phyloP scores from a whole-genome alignment of 2,329 filamentous ascomycete species.

The Fusarium denticulatum region DNA sequence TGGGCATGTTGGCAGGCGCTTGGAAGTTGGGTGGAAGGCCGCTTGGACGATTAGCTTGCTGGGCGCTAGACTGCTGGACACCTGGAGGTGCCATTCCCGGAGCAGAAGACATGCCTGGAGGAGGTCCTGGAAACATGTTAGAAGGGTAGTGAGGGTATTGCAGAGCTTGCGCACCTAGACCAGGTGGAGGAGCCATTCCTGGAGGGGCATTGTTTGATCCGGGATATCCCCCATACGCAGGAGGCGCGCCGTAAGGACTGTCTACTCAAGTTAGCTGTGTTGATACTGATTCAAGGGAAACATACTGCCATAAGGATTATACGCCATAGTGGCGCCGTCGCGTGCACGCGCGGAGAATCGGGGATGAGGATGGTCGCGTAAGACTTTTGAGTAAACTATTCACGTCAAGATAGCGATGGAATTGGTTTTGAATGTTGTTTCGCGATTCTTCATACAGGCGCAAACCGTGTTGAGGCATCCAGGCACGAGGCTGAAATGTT shows the following conservation, averaged over 20 bases:
- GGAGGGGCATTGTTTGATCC: conserved; percentile 65
- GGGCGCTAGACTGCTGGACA: conserved; percentile 77
- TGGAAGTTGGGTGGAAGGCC: conserved; percentile 86
- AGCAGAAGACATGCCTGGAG: conserved; percentile 81
- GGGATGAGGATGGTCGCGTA: background rate
- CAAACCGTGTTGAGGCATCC: conserved; percentile 34
- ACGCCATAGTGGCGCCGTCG: conserved; percentile 58
- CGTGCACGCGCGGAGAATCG: conserved; percentile 2
- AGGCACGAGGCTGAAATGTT: conserved; percentile 43
- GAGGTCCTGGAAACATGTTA: conserved; percentile 64
- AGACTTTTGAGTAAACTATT: background rate
- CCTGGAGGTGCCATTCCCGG: conserved; percentile 84
- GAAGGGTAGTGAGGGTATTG: conserved; percentile 1
- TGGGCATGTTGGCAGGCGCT: conserved; percentile 89
- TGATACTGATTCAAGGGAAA: background rate
- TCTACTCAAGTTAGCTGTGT: conserved; percentile 35
- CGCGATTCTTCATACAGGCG: conserved; percentile 21
- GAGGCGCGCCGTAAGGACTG: conserved; percentile 77
- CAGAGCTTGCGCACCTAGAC: conserved; percentile 72
- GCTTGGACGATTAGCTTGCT: conserved; percentile 82
- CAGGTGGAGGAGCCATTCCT: conserved; percentile 81
- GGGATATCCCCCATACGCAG: conserved; percentile 77
- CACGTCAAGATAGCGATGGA: background rate
- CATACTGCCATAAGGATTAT: conserved; percentile 69
- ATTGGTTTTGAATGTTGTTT: background rate